These are phyloP conservation scores for Paragyromitra xinjiangensis DNA, from an alignment of 495 filamentous ascomycete species.

Conservation along the genomic window DNA sequence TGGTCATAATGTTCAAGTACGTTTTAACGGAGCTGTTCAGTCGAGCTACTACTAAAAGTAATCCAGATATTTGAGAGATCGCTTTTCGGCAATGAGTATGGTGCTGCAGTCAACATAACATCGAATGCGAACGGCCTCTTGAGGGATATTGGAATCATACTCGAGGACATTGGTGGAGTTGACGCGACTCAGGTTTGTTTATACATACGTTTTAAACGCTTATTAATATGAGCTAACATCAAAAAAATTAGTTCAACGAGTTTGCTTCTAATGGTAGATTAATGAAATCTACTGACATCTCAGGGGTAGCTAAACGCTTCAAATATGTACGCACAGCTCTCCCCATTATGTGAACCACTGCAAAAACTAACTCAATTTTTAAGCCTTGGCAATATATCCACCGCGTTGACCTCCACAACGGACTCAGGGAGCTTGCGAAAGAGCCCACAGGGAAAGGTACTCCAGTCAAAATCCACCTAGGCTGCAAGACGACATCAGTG, in stretches of 20 bases:
- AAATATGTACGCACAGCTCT: conserved; percentile 23
- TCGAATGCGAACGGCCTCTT: conserved; percentile 66
- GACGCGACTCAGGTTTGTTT: conserved; percentile 6
- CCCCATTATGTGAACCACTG: not conserved
- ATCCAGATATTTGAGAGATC: conserved; percentile 67
- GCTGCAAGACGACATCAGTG: conserved; percentile 61
- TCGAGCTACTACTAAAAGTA: conserved; percentile 7
- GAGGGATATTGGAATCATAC: conserved; percentile 60
- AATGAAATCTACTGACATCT: conserved; percentile 49
- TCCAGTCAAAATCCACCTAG: conserved; percentile 61
- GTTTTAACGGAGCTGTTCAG: not conserved
- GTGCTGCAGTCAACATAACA: conserved; percentile 66
- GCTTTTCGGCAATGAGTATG: conserved; percentile 64
- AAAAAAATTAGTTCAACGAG: conserved; percentile 17
- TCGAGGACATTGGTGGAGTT: conserved; percentile 32
- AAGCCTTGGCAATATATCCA: conserved; percentile 66
- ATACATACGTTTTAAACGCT: not conserved
- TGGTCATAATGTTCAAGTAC: conserved; percentile 66
- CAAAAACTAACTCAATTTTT: conserved; percentile 57
- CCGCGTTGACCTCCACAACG: conserved; percentile 64
- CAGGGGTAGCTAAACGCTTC: not conserved
- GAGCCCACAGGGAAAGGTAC: conserved; percentile 59
- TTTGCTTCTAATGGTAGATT: conserved; percentile 11
- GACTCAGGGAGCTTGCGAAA: conserved; percentile 61
- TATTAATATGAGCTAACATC: conserved; percentile 6